Evolutionary conservation across 495 filamentous ascomycete genomes (phyloP), one percentile per base, ranked within the genome.

Genomic region (Penicillium malachiteum): DNA sequence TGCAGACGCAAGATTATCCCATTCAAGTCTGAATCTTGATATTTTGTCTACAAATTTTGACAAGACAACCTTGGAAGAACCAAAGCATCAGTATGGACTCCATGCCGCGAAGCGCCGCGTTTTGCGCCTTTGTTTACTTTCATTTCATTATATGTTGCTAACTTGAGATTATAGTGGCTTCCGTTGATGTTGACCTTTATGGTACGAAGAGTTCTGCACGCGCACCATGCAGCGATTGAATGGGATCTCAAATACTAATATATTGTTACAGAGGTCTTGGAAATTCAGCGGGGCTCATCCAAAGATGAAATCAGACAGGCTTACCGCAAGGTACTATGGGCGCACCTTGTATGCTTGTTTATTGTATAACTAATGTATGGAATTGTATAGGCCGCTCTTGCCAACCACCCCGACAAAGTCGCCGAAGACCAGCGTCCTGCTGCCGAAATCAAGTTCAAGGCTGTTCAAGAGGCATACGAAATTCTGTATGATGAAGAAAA

Each of bases 401-500:
- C 86, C 63, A 87, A 87, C 64, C 94, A 98, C 66, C 94, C 94
- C 34, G 94, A 98, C 75, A 98, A 98, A 78, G 94, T 97, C 48
- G 80, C 92, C 59, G 90, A 95, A 73, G 82, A 85, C 26, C 86
- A 93, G 61, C 87, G 94, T 50, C 88, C 81, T 56, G 84, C 84
- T 49, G 91, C 94, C 34, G 93, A 96, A 63, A 79, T 87, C 62
- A 90, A 84, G 56, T 98, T 98, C 83, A 97, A 97, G 73, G 74
- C 83, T 45, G 84, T 96, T 41, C 90, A 87, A 47, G 87, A 94
- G 76, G 94, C 94, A 56, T 98, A 97, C 77, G 94, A 98, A 68
- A 96, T 97, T 66, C 90, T 98, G 44, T 87, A 87, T 72, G 92
- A 98, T 79, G 95, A 97, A 49, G 85, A 97, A 31, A 97, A 95